Conservation (phyloP, 768 basidiomycete genomes). For the Guyanaporus albipodus region DNA sequence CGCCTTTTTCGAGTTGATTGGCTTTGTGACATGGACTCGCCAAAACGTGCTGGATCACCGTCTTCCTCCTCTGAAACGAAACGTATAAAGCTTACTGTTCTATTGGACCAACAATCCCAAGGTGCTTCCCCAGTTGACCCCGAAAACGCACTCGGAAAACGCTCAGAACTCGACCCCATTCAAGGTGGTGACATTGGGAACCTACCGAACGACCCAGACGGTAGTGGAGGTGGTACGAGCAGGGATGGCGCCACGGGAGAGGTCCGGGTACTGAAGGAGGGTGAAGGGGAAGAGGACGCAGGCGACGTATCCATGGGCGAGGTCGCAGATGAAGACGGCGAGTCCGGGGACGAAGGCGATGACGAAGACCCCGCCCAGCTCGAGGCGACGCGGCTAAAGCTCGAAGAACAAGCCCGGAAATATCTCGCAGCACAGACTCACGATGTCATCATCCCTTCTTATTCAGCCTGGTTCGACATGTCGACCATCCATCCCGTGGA, state of each 20-base stretch:
- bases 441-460: constrained; percentile 94
- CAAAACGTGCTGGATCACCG: constrained; percentile 61
- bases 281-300: constrained; percentile 63
- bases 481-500: constrained; percentile 90
- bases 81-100: constrained; percentile 53
- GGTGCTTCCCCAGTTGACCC: constrained; percentile 77
- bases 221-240: constrained; percentile 11
- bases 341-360: constrained; percentile 77
- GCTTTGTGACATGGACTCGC: constrained; percentile 50
- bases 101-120: constrained; percentile 45
- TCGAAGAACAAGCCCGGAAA: constrained; percentile 85
- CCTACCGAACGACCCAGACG: constrained; percentile 42
- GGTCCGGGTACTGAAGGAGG: constrained; percentile 41
- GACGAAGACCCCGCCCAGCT: constrained; percentile 83
- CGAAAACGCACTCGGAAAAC: constrained; percentile 77
- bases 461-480: constrained; percentile 98
- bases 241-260: constrained; percentile 29
- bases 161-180: constrained; percentile 83
- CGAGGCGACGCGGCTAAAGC: constrained; percentile 71
- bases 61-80: constrained; percentile 53
- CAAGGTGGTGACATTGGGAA: constrained; percentile 77
- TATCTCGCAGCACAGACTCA: constrained; percentile 98
- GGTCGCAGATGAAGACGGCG: constrained; percentile 68
- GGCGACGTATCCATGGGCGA: constrained; percentile 83
- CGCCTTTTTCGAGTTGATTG: constrained; percentile 26